phyloP scores from a whole-genome alignment of 495 filamentous ascomycete species.

The Penicillium tannophilum region DNA sequence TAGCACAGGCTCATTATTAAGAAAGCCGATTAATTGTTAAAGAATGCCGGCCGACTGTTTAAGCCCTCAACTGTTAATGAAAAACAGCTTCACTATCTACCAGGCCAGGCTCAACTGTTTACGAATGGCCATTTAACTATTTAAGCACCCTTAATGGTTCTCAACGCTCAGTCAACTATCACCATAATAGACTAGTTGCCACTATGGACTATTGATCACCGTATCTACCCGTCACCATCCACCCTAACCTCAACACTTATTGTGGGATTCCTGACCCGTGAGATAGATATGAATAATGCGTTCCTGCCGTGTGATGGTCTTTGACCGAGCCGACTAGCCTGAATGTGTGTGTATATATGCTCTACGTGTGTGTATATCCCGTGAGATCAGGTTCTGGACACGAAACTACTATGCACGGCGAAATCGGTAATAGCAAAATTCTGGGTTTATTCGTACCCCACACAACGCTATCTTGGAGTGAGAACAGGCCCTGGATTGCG shows the following conservation, averaged over 20 bases:
- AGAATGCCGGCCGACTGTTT: not conserved
- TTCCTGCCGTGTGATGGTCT: not conserved
- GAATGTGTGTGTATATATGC: not conserved
- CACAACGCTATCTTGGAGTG: constrained; percentile 2
- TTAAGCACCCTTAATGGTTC: not conserved
- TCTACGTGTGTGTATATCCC: not conserved
- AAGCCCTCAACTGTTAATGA: not conserved
- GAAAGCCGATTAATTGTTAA: not conserved
- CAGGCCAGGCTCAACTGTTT: not conserved
- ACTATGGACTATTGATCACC: not conserved
- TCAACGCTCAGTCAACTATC: not conserved
- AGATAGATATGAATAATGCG: constrained; percentile 1
- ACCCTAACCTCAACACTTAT: not conserved
- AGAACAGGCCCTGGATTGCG: not conserved
- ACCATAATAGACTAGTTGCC: not conserved
- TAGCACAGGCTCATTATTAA: not conserved
- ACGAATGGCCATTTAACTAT: not conserved
- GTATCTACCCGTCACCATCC: constrained; percentile 1
- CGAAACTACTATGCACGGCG: constrained; percentile 3
- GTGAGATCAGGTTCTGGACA: not conserved
- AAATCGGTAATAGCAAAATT: constrained; percentile 3
- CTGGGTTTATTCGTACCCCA: constrained; percentile 1
- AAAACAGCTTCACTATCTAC: not conserved
- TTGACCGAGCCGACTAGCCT: constrained; percentile 4
- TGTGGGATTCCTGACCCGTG: not conserved